Percentiles rank a stretch among this genome's conserved stretches.
Evolutionary conservation across 2,329 filamentous ascomycete genomes (phyloP).

Genomic region (Pezicula neosporulosa): DNA sequence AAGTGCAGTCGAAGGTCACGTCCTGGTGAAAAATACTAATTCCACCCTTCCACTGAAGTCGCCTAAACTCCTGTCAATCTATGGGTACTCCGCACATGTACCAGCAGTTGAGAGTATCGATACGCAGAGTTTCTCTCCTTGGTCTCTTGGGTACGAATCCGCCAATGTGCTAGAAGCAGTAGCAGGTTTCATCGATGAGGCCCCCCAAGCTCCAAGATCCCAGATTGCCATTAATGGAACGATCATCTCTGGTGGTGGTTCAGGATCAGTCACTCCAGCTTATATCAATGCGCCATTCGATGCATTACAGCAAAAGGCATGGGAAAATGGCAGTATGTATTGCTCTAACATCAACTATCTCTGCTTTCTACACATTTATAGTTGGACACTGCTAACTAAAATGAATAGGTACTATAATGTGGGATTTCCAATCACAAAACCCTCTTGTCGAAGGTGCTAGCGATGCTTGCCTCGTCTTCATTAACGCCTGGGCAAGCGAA

Average conservation of each 20-base stretch:
- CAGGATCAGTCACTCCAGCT: constrained; percentile 41
- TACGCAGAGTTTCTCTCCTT: neutral
- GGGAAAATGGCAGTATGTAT: constrained; percentile 46
- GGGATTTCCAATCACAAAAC: constrained; percentile 48
- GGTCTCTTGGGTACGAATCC: neutral
- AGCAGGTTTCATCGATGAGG: neutral
- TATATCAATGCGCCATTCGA: constrained; percentile 50
- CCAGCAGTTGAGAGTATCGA: neutral
- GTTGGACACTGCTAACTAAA: too few relatives aligned
- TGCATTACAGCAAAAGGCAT: constrained; percentile 46
- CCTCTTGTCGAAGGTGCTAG: constrained; percentile 42
- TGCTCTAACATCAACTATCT: too few relatives aligned
- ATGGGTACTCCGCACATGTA: constrained; percentile 46
- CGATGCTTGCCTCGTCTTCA: constrained; percentile 65
- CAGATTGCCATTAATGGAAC: constrained; percentile 44
- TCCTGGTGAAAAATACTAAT: constrained; percentile 59
- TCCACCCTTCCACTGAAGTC: constrained; percentile 48
- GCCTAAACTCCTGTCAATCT: constrained; percentile 51
- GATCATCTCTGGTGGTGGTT: constrained; percentile 42
- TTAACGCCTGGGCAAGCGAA: constrained; percentile 68
- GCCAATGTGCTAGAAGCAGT: neutral
- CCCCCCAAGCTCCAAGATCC: too few relatives aligned
- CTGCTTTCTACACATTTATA: too few relatives aligned
- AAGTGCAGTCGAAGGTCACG: constrained; percentile 59
- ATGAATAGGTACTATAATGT: constrained; percentile 36